Evolutionary conservation across 306 rosid genomes (phyloP).

Genomic region (Castanospermum australe): DNA sequence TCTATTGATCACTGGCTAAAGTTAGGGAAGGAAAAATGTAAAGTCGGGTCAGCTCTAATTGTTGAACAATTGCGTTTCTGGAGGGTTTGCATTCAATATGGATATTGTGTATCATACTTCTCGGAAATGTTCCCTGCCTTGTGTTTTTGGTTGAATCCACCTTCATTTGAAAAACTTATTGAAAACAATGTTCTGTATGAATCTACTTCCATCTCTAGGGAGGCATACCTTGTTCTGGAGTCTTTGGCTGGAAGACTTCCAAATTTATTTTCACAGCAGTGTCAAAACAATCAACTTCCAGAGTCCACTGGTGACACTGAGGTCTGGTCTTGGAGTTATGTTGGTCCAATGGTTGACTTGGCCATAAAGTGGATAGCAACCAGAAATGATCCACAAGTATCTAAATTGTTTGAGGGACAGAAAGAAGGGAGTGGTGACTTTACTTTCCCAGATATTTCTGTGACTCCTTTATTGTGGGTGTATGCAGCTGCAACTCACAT

Average conservation of each 20-base stretch:
- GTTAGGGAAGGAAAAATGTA: constrained; percentile 70
- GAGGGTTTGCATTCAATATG: constrained; percentile 93
- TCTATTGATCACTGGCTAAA: constrained; percentile 81
- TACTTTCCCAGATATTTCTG: constrained; percentile 29
- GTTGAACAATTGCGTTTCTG: constrained; percentile 86
- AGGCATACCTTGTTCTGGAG: constrained; percentile 82
- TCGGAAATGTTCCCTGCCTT: constrained; percentile 73
- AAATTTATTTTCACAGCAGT: constrained; percentile 56
- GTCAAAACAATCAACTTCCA: constrained; percentile 34
- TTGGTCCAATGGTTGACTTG: constrained; percentile 83
- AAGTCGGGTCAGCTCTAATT: constrained; percentile 70
- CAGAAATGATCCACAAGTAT: constrained; percentile 53
- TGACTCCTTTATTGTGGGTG: constrained; percentile 72
- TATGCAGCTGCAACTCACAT: constrained; percentile 68
- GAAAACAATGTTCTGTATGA: constrained; percentile 57
- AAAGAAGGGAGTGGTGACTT: constrained; percentile 33
- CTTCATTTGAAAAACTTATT: constrained; percentile 60
- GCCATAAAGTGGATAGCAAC: constrained; percentile 82
- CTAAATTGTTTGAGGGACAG: constrained; percentile 47
- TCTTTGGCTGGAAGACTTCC: constrained; percentile 86
- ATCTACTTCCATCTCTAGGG: constrained; percentile 64
- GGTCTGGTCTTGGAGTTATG: constrained; percentile 93
- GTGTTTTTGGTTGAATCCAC: constrained; percentile 85
- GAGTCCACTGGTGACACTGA: constrained; percentile 49
- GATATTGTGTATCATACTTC: constrained; percentile 71